Evolutionary conservation across 2,329 filamentous ascomycete genomes (phyloP).

Genomic region (Alternaria incomplexa): DNA sequence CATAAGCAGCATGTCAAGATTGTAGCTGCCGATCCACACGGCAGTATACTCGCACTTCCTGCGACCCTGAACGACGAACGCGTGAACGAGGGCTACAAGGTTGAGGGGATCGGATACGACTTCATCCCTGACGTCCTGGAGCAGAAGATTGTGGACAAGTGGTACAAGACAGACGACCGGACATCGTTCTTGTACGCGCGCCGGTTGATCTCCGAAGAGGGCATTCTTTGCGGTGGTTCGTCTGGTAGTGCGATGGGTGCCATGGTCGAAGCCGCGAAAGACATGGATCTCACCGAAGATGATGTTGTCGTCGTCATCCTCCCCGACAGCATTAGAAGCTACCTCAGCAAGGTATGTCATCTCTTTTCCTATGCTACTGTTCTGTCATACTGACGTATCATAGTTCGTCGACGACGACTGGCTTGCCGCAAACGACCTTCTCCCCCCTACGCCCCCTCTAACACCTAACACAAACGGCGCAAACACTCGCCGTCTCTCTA

Average conservation of each 20-base stretch:
- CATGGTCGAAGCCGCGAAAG: slow-evolving; percentile 76
- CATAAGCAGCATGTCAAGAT: slow-evolving; percentile 86
- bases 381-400: slow-evolving; percentile 17
- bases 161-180: slow-evolving; percentile 97
- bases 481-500: slow-evolving; percentile 46
- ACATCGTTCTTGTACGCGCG: slow-evolving; percentile 92
- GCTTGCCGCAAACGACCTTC: slow-evolving; percentile 93
- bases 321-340: slow-evolving; percentile 95
- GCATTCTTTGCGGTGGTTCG: slow-evolving; percentile 89
- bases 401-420: slow-evolving; percentile 97
- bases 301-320: slow-evolving; percentile 90
- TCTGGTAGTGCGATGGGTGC: slow-evolving; percentile 91
- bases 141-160: slow-evolving; percentile 80
- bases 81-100: slow-evolving; percentile 88
- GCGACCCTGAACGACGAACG: slow-evolving; percentile 78
- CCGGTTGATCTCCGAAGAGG: slow-evolving; percentile 90
- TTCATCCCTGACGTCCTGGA: slow-evolving; percentile 95
- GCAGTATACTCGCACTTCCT: slow-evolving; percentile 87
- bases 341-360: slow-evolving; percentile 77
- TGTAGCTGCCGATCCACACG: slow-evolving; percentile 89
- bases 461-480: slow-evolving; percentile 31
- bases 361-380: neutral
- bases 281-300: slow-evolving; percentile 76
- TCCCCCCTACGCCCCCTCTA: slow-evolving; percentile 65
- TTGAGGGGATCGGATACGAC: slow-evolving; percentile 98